phyloP scores from a whole-genome alignment of 1,284 basidiomycete species.

The Testicularia cyperi region DNA sequence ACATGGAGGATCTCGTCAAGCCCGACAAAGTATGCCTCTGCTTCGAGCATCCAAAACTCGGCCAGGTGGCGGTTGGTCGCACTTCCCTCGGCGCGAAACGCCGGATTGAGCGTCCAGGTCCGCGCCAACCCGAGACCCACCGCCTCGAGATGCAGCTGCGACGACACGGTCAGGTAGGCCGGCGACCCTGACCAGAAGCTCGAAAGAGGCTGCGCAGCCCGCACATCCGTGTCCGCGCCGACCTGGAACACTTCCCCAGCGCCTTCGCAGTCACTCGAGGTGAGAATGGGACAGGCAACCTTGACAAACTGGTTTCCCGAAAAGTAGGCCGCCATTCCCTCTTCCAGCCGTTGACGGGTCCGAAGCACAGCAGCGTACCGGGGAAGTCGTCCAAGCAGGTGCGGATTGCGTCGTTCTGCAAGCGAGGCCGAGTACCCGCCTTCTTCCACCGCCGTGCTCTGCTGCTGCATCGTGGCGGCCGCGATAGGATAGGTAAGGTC shows the following conservation, averaged over 20 bases:
- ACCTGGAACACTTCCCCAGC: conserved; percentile 89
- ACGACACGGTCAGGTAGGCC: conserved; percentile 88
- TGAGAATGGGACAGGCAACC: conserved; percentile 82
- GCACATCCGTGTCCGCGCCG: conserved; percentile 60
- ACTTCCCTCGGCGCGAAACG: conserved; percentile 87
- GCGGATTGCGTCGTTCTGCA: conserved; percentile 40
- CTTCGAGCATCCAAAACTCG: conserved; percentile 99
- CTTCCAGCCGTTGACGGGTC: conserved; percentile 32
- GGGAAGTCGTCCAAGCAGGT: conserved; percentile 30
- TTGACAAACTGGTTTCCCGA: conserved; percentile 71
- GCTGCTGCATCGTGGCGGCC: conserved; percentile 20
- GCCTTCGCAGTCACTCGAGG: conserved; percentile 93
- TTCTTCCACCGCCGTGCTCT: conserved; percentile 3
- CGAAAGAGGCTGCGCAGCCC: neutral
- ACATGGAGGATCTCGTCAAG: conserved; percentile 32
- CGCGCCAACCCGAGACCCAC: conserved; percentile 72
- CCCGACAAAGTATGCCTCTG: conserved; percentile 62
- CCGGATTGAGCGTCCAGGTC: conserved; percentile 86
- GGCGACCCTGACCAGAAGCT: conserved; percentile 61
- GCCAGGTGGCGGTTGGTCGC: conserved; percentile 87
- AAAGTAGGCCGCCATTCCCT: conserved; percentile 20
- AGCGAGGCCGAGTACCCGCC: conserved; percentile 12
- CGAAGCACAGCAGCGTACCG: conserved; percentile 34
- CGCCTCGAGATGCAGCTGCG: conserved; percentile 92
- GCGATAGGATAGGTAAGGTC: conserved; percentile 36